Conservation (phyloP, 345 rosid genomes). For the Salix suchowensis region DNA sequence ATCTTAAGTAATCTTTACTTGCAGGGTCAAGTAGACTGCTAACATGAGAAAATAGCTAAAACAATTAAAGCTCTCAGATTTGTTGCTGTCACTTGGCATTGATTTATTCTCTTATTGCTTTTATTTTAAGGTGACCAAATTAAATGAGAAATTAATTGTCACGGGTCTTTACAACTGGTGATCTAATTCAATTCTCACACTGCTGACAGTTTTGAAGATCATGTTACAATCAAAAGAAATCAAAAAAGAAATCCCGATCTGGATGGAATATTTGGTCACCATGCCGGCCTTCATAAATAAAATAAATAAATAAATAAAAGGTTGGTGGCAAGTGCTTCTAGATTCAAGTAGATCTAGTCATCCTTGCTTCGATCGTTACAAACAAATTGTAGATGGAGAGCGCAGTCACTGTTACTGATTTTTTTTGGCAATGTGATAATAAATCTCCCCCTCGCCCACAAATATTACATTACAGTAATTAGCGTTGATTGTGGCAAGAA, state of each 20-base stretch:
- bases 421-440: neutral
- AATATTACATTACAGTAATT: neutral
- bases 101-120: too few species aligned
- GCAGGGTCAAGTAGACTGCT: too few species aligned
- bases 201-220: too few species aligned
- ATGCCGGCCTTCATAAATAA: neutral
- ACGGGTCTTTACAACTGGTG: too few species aligned
- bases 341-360: neutral
- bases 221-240: neutral
- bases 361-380: neutral
- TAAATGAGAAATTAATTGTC: too few species aligned
- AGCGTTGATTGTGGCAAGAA: constrained; percentile 13
- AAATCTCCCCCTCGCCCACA: neutral
- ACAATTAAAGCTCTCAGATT: too few species aligned
- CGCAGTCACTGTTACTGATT: neutral
- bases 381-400: neutral
- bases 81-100: too few species aligned
- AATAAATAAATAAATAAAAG: neutral
- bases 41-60: too few species aligned
- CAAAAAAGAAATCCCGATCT: neutral
- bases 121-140: too few species aligned
- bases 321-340: neutral
- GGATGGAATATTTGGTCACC: neutral
- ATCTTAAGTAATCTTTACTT: too few species aligned
- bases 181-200: too few species aligned